Percentiles rank a stretch among this genome's conserved stretches.
Evolutionary conservation across 2,329 filamentous ascomycete genomes (phyloP).

Genomic region (Chaetomium globosum): DNA sequence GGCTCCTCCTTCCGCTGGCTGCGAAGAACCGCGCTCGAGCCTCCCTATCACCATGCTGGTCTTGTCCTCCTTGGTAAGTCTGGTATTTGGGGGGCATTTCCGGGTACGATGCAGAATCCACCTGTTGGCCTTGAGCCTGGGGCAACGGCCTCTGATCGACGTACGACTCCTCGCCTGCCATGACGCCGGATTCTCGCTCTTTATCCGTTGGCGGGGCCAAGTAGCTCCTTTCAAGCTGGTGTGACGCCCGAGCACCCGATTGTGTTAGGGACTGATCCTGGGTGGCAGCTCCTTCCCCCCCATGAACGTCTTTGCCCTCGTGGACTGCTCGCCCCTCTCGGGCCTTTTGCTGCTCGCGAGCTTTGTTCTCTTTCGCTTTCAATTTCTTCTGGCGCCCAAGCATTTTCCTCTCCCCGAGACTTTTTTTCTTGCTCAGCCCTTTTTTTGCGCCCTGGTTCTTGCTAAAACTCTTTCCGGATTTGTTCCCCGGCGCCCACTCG

Average conservation of each 20-base stretch:
- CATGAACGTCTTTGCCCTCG: constrained; percentile 30
- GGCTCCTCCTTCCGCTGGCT: constrained; percentile 11
- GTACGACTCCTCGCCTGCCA: constrained; percentile 38
- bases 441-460: background rate
- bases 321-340: constrained; percentile 39
- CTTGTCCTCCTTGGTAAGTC: background rate
- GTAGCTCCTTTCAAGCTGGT: constrained; percentile 18
- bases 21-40: constrained; percentile 3
- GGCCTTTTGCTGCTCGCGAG: constrained; percentile 38
- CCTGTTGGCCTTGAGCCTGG: constrained; percentile 3
- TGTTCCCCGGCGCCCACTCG: constrained; percentile 29
- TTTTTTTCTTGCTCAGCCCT: background rate
- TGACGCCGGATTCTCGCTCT: constrained; percentile 30
- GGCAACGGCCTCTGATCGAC: constrained; percentile 30
- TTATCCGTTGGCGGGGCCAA: constrained; percentile 16
- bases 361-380: constrained; percentile 16
- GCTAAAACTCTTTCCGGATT: constrained; percentile 20
- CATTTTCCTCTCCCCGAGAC: background rate
- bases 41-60: constrained; percentile 1
- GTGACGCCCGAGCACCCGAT: constrained; percentile 2
- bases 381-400: background rate
- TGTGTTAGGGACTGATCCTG: background rate
- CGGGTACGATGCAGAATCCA: constrained; percentile 25
- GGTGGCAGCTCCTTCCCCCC: constrained; percentile 18
- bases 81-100: background rate